phyloP scores from a whole-genome alignment of 2,329 filamentous ascomycete species.

The Ascochyta koolunga region DNA sequence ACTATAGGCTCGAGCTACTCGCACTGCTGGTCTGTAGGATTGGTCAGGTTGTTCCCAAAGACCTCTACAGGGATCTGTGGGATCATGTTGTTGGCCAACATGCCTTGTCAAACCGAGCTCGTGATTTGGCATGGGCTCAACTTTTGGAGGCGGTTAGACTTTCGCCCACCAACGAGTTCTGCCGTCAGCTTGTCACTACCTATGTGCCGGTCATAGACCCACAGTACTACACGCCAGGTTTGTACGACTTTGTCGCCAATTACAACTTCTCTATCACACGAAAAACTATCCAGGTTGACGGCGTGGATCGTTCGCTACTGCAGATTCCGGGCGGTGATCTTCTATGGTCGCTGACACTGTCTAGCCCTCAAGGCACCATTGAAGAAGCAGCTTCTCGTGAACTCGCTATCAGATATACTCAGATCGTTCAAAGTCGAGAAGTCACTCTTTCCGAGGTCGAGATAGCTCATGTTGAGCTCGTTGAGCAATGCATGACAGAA shows the following conservation, averaged over 20 bases:
- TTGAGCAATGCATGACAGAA: slow-evolving; percentile 74
- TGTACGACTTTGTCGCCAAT: slow-evolving; percentile 67
- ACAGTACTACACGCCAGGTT: slow-evolving; percentile 64
- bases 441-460: slow-evolving; percentile 56
- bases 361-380: slow-evolving; percentile 68
- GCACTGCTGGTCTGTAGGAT: slow-evolving; percentile 64
- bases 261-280: slow-evolving; percentile 34
- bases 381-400: slow-evolving; percentile 71
- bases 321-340: slow-evolving; percentile 67
- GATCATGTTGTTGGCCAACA: slow-evolving; percentile 70
- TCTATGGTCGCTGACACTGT: slow-evolving; percentile 83
- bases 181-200: slow-evolving; percentile 46
- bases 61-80: slow-evolving; percentile 72
- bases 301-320: slow-evolving; percentile 44
- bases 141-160: slow-evolving; percentile 31
- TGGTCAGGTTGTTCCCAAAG: slow-evolving; percentile 65
- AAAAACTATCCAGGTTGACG: slow-evolving; percentile 20
- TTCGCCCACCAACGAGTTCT: slow-evolving; percentile 37
- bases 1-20: slow-evolving; percentile 60
- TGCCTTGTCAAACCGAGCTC: slow-evolving; percentile 65
- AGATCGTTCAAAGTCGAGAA: slow-evolving; percentile 47
- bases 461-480: slow-evolving; percentile 70
- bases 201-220: slow-evolving; percentile 65
- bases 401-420: slow-evolving; percentile 76
- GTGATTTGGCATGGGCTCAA: slow-evolving; percentile 69